Evolutionary conservation across 371 early-diverging fungal genomes (phyloP), one percentile per base, ranked within the genome.

Genomic region (Scutellospora calospora): DNA sequence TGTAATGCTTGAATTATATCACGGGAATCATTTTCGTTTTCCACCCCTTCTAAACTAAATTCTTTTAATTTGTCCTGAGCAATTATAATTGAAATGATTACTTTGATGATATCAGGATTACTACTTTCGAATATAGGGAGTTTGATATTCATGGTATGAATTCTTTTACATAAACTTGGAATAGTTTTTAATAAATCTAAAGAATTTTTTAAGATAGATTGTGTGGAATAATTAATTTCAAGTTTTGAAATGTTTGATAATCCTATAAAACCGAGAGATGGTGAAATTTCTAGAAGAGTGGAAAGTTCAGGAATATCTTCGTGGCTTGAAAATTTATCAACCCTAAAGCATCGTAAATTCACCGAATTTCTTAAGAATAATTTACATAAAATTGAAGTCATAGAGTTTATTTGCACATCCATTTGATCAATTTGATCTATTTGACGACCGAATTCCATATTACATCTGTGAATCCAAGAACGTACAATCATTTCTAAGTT

Each of bases 351-450:
- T 16, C 45, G 25, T 16, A 69, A 27, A 18, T 45, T 69, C 14
- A 14, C 14, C 0, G 41, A 25, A 25, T 69, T n/a, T 49, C 45
- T 22, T 69, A 69, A 69, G 16, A 69, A 45, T 41, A 49, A 41
- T 41, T 69, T 35, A 25, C 35, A 69, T 69, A 69, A 69, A 25
- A 41, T 38, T 22, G 25, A 22, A 25, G 49, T 69, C n/a, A 69
- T 69, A 14, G 45, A 41, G 27, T 25, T 22, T 25, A 69, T 22
- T 69, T 69, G 69, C 22, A 25, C 49, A 16, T 69, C 25, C 38
- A 25, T 38, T n/a, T 69, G 20, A 1, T 31, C 20, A 18, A 18
- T 33, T 20, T 27, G 20, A 14, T 20, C 9, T 3, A 16, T 1
- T 25, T 25, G 12, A 41, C 4, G 25, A 49, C 49, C 16, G 49